These are phyloP conservation scores for Daedaleopsis sinensis DNA, from an alignment of 768 basidiomycete species.

Conservation along the genomic window DNA sequence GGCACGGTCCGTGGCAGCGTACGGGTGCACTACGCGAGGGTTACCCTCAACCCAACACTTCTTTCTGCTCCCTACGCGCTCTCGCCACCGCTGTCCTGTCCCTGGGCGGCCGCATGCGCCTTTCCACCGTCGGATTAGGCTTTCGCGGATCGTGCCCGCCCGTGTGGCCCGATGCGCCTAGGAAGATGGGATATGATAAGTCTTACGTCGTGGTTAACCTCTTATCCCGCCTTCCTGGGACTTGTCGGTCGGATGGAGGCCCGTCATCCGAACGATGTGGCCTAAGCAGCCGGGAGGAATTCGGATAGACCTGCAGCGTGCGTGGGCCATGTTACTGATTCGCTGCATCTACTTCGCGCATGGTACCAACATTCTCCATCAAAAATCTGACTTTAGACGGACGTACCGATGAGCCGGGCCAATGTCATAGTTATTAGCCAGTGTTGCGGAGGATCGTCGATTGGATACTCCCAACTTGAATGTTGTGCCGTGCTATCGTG, in stretches of 20 bases:
- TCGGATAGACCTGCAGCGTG: background rate
- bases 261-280: background rate
- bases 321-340: background rate
- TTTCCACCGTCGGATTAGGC: conserved; percentile 1
- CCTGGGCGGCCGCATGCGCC: background rate
- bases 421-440: background rate
- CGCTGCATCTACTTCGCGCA: background rate
- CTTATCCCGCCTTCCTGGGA: background rate
- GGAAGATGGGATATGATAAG: background rate
- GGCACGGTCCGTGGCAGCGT: background rate
- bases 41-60: background rate
- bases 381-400: background rate
- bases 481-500: background rate
- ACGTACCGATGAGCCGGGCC: background rate
- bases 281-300: background rate
- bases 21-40: background rate
- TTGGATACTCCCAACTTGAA: background rate
- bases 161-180: conserved; percentile 1
- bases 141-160: conserved; percentile 15
- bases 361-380: background rate
- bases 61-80: background rate
- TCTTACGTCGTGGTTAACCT: background rate
- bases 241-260: background rate
- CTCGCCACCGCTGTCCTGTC: background rate
- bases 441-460: background rate